Evolutionary conservation across 768 basidiomycete species (phyloP).

Genomic region (Tylopilus sp.): DNA sequence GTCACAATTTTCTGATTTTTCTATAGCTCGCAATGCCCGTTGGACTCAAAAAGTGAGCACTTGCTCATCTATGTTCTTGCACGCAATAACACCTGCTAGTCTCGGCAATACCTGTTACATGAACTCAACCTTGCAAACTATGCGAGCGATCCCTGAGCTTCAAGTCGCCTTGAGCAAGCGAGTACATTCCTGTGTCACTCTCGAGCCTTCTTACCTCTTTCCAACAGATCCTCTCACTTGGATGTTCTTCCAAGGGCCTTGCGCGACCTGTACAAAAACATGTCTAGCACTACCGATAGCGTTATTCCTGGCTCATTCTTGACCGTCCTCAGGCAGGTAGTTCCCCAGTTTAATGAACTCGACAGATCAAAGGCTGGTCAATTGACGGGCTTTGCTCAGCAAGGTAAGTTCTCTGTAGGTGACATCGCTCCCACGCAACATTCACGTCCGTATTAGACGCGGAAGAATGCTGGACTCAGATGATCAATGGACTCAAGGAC

Average conservation of each 20-base stretch:
- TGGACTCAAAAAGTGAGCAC: constrained; percentile 68
- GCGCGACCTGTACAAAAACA: constrained; percentile 65
- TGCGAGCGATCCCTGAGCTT: constrained; percentile 89
- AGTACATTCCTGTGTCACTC: constrained; percentile 16
- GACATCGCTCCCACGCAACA: not conserved
- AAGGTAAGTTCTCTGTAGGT: constrained; percentile 38
- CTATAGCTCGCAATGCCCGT: constrained; percentile 73
- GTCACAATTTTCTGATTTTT: not conserved
- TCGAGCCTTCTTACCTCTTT: not conserved
- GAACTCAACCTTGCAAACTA: constrained; percentile 93
- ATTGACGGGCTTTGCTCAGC: constrained; percentile 70
- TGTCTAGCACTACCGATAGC: constrained; percentile 73
- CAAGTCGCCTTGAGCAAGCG: constrained; percentile 64
- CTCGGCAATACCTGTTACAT: constrained; percentile 98
- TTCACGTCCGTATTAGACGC: constrained; percentile 55
- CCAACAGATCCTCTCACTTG: constrained; percentile 33
- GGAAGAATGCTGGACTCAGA: constrained; percentile 83
- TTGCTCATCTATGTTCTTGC: not conserved
- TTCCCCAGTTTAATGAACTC: constrained; percentile 89
- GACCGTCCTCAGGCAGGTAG: constrained; percentile 62
- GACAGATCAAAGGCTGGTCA: constrained; percentile 41
- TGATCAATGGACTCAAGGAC: constrained; percentile 70
- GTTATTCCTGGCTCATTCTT: constrained; percentile 73
- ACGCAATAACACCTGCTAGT: constrained; percentile 27
- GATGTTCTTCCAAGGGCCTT: constrained; percentile 49